These are phyloP conservation scores for Pseudogymnoascus sp. DNA, from an alignment of 2,329 filamentous ascomycete genomes.

Conservation along the genomic window DNA sequence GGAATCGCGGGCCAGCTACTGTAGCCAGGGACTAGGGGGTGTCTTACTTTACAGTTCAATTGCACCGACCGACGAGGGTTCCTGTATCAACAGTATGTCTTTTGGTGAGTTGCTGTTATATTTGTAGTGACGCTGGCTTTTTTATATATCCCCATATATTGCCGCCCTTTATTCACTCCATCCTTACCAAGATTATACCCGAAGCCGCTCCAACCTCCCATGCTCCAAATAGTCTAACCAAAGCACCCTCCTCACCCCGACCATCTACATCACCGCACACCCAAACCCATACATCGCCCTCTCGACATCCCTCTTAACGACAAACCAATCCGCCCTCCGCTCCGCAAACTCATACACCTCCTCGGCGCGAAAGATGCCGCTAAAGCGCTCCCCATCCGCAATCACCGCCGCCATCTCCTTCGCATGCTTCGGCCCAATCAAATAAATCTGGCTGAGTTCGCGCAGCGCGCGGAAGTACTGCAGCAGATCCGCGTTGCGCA, in stretches of 20 bases:
- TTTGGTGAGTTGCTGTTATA: background rate
- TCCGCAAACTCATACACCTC: conserved; percentile 98
- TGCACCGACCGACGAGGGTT: background rate
- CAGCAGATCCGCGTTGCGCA: conserved; percentile 74
- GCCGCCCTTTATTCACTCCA: background rate
- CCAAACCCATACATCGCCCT: conserved; percentile 95
- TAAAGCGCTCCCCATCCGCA: conserved; percentile 80
- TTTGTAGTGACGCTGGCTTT: background rate
- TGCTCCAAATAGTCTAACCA: background rate
- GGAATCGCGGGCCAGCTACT: background rate
- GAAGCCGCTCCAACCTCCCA: background rate
- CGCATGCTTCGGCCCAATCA: conserved; percentile 78
- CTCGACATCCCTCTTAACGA: conserved; percentile 80
- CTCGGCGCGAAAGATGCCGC: conserved; percentile 86
- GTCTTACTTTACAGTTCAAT: background rate
- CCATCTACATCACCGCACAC: conserved; percentile 67
- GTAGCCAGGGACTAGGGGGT: no score
- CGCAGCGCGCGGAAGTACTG: conserved; percentile 87
- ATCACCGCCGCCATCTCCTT: conserved; percentile 95
- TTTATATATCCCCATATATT: background rate
- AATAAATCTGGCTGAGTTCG: conserved; percentile 89
- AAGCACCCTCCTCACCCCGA: background rate
- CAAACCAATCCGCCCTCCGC: conserved; percentile 88
- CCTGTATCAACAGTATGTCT: background rate
- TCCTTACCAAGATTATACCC: background rate